Evolutionary conservation across 1,284 basidiomycete species (phyloP).

Genomic region (Papiliotrema flavescens): DNA sequence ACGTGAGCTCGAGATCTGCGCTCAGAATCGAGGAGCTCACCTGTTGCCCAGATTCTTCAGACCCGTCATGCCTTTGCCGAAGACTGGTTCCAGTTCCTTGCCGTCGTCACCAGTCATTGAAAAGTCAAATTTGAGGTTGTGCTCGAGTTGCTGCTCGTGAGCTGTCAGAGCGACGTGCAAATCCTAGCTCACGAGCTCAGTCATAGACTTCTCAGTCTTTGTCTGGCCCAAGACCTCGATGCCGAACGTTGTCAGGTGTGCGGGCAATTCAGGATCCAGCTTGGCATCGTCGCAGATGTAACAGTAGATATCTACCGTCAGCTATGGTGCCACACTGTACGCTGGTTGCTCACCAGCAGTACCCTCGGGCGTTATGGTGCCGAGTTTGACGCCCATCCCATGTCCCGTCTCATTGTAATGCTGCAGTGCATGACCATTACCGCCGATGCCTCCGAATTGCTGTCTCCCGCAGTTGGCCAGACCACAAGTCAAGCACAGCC

Average conservation of each 20-base stretch:
- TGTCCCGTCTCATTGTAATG: slow-evolving; percentile 78
- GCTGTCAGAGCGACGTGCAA: not conserved
- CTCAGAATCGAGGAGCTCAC: slow-evolving; percentile 43
- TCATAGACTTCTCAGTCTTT: slow-evolving; percentile 97
- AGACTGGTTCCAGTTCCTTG: slow-evolving; percentile 79
- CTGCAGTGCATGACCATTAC: slow-evolving; percentile 83
- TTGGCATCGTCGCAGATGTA: slow-evolving; percentile 87
- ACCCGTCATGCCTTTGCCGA: slow-evolving; percentile 85
- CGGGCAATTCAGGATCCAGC: slow-evolving; percentile 71
- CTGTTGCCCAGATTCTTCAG: slow-evolving; percentile 91
- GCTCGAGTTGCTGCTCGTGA: slow-evolving; percentile 78
- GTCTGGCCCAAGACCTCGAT: slow-evolving; percentile 78
- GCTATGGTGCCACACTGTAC: not conserved
- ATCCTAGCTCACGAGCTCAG: slow-evolving; percentile 67
- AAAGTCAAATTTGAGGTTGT: slow-evolving; percentile 94
- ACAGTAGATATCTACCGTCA: slow-evolving; percentile 78
- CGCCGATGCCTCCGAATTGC: slow-evolving; percentile 79
- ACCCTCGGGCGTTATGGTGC: slow-evolving; percentile 95
- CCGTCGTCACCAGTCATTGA: slow-evolving; percentile 88
- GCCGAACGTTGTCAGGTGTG: slow-evolving; percentile 76
- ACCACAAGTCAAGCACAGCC: slow-evolving; percentile 95
- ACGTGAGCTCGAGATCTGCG: not conserved
- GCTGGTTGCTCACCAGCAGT: slow-evolving; percentile 63
- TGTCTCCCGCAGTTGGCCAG: slow-evolving; percentile 86
- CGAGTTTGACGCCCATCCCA: slow-evolving; percentile 85